Conservation (phyloP, 208 protist species). For the Trypanosoma vivax region DNA sequence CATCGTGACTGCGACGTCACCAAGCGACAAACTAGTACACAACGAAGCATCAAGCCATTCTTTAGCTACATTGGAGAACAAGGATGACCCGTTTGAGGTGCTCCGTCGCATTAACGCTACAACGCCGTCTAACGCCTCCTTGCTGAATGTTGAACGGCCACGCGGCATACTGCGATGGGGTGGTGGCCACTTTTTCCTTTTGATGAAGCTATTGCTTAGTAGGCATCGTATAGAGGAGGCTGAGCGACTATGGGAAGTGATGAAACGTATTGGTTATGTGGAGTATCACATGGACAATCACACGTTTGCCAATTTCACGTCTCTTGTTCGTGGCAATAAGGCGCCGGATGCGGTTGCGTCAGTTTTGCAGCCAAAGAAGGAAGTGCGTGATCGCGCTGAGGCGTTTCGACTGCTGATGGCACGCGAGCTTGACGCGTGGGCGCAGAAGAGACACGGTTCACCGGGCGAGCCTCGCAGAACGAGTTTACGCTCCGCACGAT, state of each 20-base stretch:
- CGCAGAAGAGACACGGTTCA: conserved; percentile 20
- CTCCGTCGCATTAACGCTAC: conserved; percentile 31
- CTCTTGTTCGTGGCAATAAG: conserved; percentile 19
- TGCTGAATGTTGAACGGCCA: not conserved
- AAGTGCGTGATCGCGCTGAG: conserved; percentile 23
- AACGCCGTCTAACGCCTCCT: conserved; percentile 3
- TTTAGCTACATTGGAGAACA: too few relatives aligned
- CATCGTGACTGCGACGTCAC: not conserved
- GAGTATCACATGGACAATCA: conserved; percentile 50
- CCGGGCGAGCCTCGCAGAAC: conserved; percentile 29
- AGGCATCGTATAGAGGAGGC: conserved; percentile 38
- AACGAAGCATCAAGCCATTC: too few relatives aligned
- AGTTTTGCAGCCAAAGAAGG: conserved; percentile 14
- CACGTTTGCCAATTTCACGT: conserved; percentile 49
- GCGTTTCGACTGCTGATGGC: conserved; percentile 35
- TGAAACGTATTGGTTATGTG: conserved; percentile 60
- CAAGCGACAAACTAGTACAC: too few relatives aligned
- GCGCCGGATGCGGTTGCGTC: conserved; percentile 11
- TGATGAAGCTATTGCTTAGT: conserved; percentile 60
- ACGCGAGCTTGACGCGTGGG: conserved; percentile 42
- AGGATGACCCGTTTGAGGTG: conserved; percentile 25
- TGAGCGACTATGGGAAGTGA: conserved; percentile 53
- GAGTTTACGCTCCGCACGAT: conserved; percentile 26
- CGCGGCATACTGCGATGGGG: conserved; percentile 62
- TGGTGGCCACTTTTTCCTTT: conserved; percentile 55